Conservation (phyloP, 768 basidiomycete genomes). For the Boletus tylopilopsis region DNA sequence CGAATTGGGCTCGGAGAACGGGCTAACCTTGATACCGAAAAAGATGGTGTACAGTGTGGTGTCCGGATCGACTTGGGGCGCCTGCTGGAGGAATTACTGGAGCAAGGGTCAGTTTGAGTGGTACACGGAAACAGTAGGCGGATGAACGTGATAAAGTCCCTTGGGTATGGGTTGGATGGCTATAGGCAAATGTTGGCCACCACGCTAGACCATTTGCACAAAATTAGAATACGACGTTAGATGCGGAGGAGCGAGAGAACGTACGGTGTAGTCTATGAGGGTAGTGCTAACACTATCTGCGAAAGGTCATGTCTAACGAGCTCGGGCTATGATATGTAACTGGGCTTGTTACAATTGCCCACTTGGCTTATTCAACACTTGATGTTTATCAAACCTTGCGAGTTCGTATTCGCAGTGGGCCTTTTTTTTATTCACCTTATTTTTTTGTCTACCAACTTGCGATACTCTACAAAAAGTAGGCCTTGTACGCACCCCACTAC, state of each 20-base stretch:
- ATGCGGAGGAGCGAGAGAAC: slow-evolving; percentile 10
- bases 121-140: background rate
- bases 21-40: slow-evolving; percentile 52
- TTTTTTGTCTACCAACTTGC: too few relatives aligned
- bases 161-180: slow-evolving; percentile 46
- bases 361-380: too few relatives aligned
- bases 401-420: too few relatives aligned
- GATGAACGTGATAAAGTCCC: slow-evolving; percentile 42
- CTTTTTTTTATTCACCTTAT: too few relatives aligned
- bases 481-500: too few relatives aligned
- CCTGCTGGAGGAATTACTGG: slow-evolving; percentile 46
- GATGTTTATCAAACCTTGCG: too few relatives aligned
- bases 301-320: too few relatives aligned
- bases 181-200: slow-evolving; percentile 46
- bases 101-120: background rate
- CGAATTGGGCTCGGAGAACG: background rate
- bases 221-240: too few relatives aligned
- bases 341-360: too few relatives aligned
- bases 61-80: slow-evolving; percentile 39
- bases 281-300: slow-evolving; percentile 38
- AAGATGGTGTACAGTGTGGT: slow-evolving; percentile 51
- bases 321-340: too few relatives aligned
- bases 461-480: too few relatives aligned
- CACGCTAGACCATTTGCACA: slow-evolving; percentile 39
- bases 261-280: slow-evolving; percentile 50